Conservation (phyloP, 106 monocot species). For the Platanthera zijinensis region DNA sequence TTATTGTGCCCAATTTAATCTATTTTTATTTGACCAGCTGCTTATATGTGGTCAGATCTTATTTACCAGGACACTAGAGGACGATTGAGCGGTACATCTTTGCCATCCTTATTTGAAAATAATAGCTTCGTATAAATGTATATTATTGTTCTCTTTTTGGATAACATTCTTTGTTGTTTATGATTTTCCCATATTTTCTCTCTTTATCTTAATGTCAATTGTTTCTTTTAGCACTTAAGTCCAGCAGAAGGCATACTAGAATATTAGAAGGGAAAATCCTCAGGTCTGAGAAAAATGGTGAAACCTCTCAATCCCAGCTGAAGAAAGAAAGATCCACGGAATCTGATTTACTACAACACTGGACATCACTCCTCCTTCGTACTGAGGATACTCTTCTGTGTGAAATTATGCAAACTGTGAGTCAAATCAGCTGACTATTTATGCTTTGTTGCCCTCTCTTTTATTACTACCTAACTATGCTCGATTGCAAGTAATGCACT, state of each 20-base stretch:
- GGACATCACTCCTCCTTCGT: constrained; percentile 1
- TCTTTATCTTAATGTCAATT: background rate
- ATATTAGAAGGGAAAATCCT: constrained; percentile 4
- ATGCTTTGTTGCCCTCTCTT: background rate
- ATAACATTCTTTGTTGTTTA: constrained; percentile 4
- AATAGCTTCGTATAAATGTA: background rate
- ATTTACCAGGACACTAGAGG: constrained; percentile 8
- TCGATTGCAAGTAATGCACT: background rate
- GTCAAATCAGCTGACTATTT: constrained; percentile 1
- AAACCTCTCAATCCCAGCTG: background rate
- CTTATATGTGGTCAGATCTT: constrained; percentile 9
- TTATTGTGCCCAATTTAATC: background rate
- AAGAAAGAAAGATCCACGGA: background rate
- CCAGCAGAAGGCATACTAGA: constrained; percentile 7
- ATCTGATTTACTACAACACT: constrained; percentile 9
- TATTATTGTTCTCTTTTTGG: background rate
- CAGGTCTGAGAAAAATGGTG: background rate
- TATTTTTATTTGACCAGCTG: constrained; percentile 4
- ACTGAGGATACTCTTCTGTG: constrained; percentile 1
- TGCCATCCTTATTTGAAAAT: background rate
- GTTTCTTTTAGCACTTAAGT: background rate
- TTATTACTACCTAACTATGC: background rate
- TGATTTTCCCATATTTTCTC: background rate
- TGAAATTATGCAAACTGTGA: constrained; percentile 10
- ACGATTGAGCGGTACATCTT: constrained; percentile 6